phyloP scores from a whole-genome alignment of 768 basidiomycete species.

The Coprinopsis cinerea region DNA sequence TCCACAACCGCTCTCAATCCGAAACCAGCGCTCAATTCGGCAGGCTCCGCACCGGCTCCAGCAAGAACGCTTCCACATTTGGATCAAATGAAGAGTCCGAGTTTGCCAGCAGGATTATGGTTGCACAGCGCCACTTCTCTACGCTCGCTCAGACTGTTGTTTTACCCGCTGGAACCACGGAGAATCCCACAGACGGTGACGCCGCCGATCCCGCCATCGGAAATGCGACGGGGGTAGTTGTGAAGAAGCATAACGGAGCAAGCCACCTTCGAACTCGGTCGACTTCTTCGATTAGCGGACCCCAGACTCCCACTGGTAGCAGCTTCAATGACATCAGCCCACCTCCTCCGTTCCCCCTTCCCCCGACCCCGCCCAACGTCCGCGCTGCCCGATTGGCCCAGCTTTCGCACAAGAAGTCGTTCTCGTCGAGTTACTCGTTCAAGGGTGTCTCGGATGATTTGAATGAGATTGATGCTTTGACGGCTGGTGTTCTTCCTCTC shows the following conservation, averaged over 20 bases:
- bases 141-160: slow-evolving; percentile 61
- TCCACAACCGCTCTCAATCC: slow-evolving; percentile 49
- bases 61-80: slow-evolving; percentile 35
- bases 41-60: slow-evolving; percentile 44
- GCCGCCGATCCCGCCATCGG: slow-evolving; percentile 25
- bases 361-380: slow-evolving; percentile 69
- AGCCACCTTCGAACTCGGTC: slow-evolving; percentile 61
- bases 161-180: slow-evolving; percentile 39
- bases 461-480: slow-evolving; percentile 66
- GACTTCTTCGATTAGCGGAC: slow-evolving; percentile 41
- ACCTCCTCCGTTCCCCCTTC: slow-evolving; percentile 64
- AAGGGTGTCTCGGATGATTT: slow-evolving; percentile 48
- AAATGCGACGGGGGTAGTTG: slow-evolving; percentile 31
- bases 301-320: slow-evolving; percentile 32
- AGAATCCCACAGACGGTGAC: slow-evolving; percentile 26
- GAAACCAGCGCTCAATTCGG: slow-evolving; percentile 55
- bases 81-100: slow-evolving; percentile 40
- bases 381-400: slow-evolving; percentile 49
- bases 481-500: slow-evolving; percentile 61
- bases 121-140: slow-evolving; percentile 70
- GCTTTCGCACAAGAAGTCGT: slow-evolving; percentile 55
- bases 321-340: slow-evolving; percentile 39
- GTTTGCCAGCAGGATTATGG: slow-evolving; percentile 56
- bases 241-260: slow-evolving; percentile 21
- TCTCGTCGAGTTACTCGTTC: slow-evolving; percentile 61